These are phyloP conservation scores for Plantago elongata DNA, from an alignment of 257 asterid species.

Conservation along the genomic window DNA sequence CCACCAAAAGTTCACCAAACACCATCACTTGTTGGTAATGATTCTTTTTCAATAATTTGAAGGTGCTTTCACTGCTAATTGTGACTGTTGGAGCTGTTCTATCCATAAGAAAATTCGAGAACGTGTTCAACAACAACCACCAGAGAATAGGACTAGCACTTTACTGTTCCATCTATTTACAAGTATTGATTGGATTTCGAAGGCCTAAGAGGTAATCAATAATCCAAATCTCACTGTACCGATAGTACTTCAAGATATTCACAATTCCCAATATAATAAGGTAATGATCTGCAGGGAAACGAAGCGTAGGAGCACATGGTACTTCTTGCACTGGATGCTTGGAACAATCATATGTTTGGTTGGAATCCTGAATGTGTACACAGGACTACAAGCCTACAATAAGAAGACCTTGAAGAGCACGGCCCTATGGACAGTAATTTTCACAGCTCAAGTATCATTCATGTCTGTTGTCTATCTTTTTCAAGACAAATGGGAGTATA, in stretches of 20 bases:
- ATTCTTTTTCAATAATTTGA: slow-evolving; percentile 7
- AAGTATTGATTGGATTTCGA: slow-evolving; percentile 47
- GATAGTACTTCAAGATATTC: background rate
- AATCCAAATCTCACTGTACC: background rate
- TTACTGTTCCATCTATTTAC: slow-evolving; percentile 64
- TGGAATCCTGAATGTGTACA: slow-evolving; percentile 59
- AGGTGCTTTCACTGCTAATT: slow-evolving; percentile 58
- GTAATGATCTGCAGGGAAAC: slow-evolving; percentile 40
- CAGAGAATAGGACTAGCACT: slow-evolving; percentile 84
- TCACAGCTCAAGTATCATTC: slow-evolving; percentile 68
- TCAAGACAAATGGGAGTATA: slow-evolving; percentile 87
- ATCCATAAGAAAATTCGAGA: slow-evolving; percentile 71
- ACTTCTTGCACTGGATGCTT: slow-evolving; percentile 63
- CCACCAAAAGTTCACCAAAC: slow-evolving; percentile 17
- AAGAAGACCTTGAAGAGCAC: slow-evolving; percentile 48
- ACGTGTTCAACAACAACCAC: slow-evolving; percentile 61
- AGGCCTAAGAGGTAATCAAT: slow-evolving; percentile 60
- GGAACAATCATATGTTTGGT: slow-evolving; percentile 56
- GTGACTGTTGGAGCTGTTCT: slow-evolving; percentile 65
- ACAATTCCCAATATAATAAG: background rate
- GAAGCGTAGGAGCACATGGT: slow-evolving; percentile 54
- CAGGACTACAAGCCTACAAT: slow-evolving; percentile 66
- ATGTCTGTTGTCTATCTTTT: slow-evolving; percentile 67
- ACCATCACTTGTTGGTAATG: background rate
- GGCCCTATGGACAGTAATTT: slow-evolving; percentile 52